Percentiles rank a stretch among this genome's conserved stretches.
These are phyloP conservation scores for Phytophthora multivora DNA, from an alignment of 352 stramenopile genomes.

Conservation along the genomic window DNA sequence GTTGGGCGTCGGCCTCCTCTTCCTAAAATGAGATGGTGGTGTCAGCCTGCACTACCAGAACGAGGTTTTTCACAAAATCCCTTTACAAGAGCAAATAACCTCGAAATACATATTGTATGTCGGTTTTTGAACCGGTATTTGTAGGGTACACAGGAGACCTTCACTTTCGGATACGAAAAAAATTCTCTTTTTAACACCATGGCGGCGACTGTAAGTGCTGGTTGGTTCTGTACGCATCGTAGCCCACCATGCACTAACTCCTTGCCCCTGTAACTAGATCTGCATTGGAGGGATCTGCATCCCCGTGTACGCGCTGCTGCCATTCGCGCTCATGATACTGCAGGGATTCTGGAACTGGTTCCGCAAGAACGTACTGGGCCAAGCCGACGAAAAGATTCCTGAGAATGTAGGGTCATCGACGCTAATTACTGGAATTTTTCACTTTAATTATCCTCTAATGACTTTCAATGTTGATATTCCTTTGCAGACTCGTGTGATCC, in stretches of 20 bases:
- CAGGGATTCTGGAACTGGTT: constrained; percentile 77
- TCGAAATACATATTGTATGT: not conserved
- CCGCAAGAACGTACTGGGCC: constrained; percentile 62
- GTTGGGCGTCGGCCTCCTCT: constrained; percentile 25
- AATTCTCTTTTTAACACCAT: constrained; percentile 17
- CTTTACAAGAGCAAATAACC: constrained; percentile 25
- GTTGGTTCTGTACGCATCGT: not conserved
- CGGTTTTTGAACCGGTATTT: not conserved
- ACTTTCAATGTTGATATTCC: not conserved
- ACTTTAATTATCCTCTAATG: no score
- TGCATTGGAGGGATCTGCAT: constrained; percentile 84
- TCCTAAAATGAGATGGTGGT: constrained; percentile 11
- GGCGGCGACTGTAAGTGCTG: constrained; percentile 36
- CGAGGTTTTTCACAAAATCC: constrained; percentile 22
- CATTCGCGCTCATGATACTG: constrained; percentile 72
- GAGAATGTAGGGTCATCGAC: constrained; percentile 40
- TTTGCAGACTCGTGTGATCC: constrained; percentile 65
- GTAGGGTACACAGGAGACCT: not conserved
- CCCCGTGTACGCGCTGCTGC: constrained; percentile 75
- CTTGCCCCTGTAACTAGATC: constrained; percentile 44
- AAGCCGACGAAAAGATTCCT: constrained; percentile 52
- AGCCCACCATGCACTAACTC: not conserved
- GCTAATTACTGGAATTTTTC: not conserved
- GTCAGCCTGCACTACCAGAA: constrained; percentile 25
- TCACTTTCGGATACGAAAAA: constrained; percentile 2